These are phyloP conservation scores for Linum lewisii DNA, from an alignment of 345 rosid genomes.

Conservation along the genomic window DNA sequence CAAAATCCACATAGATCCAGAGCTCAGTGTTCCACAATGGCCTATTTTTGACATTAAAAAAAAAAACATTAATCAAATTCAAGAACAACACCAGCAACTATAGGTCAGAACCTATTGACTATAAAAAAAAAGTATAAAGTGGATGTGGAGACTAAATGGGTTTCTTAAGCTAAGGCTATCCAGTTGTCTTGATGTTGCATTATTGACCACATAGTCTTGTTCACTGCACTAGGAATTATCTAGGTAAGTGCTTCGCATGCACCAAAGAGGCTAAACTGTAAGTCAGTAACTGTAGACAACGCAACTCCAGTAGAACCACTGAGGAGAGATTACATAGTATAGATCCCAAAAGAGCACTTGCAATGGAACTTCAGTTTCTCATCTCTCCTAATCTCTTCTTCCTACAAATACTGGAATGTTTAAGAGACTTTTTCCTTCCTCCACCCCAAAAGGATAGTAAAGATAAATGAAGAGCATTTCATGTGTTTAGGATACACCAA, in stretches of 20 bases:
- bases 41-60: neutral
- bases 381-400: conserved; percentile 67
- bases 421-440: neutral
- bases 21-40: too few relatives aligned
- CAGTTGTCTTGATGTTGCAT: conserved; percentile 88
- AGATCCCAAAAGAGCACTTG: conserved; percentile 47
- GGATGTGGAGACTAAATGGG: neutral
- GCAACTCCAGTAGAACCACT: conserved; percentile 91
- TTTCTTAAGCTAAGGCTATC: conserved; percentile 73
- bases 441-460: too few relatives aligned
- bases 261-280: conserved; percentile 84
- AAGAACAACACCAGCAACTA: neutral
- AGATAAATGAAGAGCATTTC: too few relatives aligned
- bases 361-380: conserved; percentile 71
- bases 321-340: conserved; percentile 24
- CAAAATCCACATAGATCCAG: too few relatives aligned
- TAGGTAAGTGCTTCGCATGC: conserved; percentile 83
- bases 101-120: neutral
- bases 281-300: conserved; percentile 86
- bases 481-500: too few relatives aligned
- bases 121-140: conserved; percentile 19
- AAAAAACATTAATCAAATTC: neutral
- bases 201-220: conserved; percentile 91
- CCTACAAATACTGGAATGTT: conserved; percentile 34
- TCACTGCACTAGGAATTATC: conserved; percentile 88